Evolutionary conservation across 2,329 filamentous ascomycete species (phyloP).

Genomic region (Passalora sequoiae): DNA sequence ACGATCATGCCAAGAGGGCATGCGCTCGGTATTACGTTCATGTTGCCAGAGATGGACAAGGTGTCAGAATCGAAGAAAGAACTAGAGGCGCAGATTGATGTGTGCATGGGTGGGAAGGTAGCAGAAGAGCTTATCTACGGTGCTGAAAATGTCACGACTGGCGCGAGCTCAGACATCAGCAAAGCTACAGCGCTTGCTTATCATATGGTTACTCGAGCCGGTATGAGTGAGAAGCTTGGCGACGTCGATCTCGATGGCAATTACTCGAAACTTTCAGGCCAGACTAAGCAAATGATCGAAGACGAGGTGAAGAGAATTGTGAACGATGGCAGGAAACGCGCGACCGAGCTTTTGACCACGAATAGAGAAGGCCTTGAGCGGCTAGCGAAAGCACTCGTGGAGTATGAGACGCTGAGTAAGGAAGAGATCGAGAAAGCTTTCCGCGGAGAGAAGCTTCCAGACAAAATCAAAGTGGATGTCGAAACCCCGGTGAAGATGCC

Average conservation of each 20-base stretch:
- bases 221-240: slow-evolving; percentile 82
- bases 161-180: slow-evolving; percentile 77
- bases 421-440: slow-evolving; percentile 89
- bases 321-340: slow-evolving; percentile 73
- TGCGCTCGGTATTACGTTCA: slow-evolving; percentile 79
- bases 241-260: slow-evolving; percentile 82
- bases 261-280: slow-evolving; percentile 74
- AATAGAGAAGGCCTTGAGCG: slow-evolving; percentile 82
- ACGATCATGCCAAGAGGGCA: slow-evolving; percentile 90
- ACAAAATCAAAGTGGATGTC: slow-evolving; percentile 57
- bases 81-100: slow-evolving; percentile 72
- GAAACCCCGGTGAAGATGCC: slow-evolving; percentile 65
- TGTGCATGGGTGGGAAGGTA: slow-evolving; percentile 79
- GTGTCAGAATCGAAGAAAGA: slow-evolving; percentile 83
- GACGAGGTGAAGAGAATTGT: slow-evolving; percentile 79
- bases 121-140: slow-evolving; percentile 91
- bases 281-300: slow-evolving; percentile 84
- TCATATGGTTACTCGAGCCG: slow-evolving; percentile 79
- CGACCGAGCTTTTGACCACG: slow-evolving; percentile 62
- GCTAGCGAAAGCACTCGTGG: slow-evolving; percentile 79
- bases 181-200: slow-evolving; percentile 77
- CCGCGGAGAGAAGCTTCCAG: slow-evolving; percentile 72
- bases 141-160: slow-evolving; percentile 83
- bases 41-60: slow-evolving; percentile 86
- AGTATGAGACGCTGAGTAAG: slow-evolving; percentile 88